Evolutionary conservation across 2,329 filamentous ascomycete genomes (phyloP).

Genomic region (Blastomyces parvus): DNA sequence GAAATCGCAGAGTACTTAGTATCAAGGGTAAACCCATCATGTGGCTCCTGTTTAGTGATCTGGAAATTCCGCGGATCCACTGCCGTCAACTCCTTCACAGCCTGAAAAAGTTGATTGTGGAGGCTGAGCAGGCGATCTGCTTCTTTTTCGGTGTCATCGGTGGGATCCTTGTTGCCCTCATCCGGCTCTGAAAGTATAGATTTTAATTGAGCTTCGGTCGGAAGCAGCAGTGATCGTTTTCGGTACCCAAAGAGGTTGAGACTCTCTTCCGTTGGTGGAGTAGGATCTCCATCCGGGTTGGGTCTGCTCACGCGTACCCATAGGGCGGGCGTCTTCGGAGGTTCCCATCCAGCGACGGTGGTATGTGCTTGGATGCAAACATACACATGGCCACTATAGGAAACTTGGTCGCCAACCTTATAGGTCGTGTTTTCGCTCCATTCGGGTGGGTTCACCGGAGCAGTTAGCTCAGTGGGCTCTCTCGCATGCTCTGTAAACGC

Average conservation of each 20-base stretch:
- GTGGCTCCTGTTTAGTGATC: not conserved
- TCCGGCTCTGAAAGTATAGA: not conserved
- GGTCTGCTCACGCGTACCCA: not conserved
- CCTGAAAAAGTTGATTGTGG: not conserved
- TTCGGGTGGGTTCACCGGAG: not conserved
- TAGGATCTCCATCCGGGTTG: not conserved
- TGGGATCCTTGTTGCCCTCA: not conserved
- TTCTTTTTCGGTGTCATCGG: not conserved
- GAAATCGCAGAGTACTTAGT: not conserved
- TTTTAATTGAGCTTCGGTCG: not conserved
- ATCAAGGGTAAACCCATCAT: not conserved
- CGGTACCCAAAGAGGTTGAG: not conserved
- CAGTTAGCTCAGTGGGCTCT: not conserved
- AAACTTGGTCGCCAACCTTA: not conserved
- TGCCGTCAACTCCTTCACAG: not conserved
- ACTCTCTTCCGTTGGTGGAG: not conserved
- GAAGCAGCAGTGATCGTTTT: not conserved
- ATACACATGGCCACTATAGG: not conserved
- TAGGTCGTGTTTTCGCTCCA: not conserved
- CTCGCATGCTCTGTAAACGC: not conserved
- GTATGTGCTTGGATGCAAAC: not conserved
- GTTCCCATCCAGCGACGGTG: not conserved
- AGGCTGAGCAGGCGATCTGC: not conserved
- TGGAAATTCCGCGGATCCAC: not conserved
- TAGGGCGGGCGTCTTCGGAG: not conserved